phyloP scores from a whole-genome alignment of 352 stramenopile species.

The Pythium biforme region DNA sequence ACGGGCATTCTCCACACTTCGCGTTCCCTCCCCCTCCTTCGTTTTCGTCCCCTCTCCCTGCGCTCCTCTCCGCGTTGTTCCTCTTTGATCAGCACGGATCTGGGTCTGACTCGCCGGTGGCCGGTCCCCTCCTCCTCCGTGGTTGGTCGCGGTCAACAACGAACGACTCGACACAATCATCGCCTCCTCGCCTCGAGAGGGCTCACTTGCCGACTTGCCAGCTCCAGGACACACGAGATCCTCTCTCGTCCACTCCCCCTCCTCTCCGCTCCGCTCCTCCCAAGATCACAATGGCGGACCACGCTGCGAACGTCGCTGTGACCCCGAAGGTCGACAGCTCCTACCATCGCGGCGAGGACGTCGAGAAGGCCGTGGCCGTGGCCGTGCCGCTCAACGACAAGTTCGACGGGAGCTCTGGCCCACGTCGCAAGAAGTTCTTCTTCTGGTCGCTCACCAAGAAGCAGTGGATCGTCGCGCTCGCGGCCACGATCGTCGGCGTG shows the following conservation, averaged over 20 bases:
- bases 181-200: neutral
- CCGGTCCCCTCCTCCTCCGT: neutral
- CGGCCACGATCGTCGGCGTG: constrained; percentile 41
- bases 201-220: constrained; percentile 15
- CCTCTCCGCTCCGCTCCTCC: neutral
- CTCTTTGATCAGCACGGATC: neutral
- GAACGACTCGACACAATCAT: too few relatives aligned
- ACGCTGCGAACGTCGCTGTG: constrained; percentile 6
- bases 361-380: constrained; percentile 15
- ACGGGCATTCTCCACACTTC: too few relatives aligned
- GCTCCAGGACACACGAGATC: neutral
- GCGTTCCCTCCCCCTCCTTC: neutral
- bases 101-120: neutral
- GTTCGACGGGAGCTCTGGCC: constrained; percentile 11
- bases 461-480: constrained; percentile 49
- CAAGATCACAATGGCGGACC: constrained; percentile 11
- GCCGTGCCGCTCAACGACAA: constrained; percentile 12
- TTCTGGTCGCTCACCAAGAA: constrained; percentile 57
- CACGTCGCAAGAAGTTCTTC: constrained; percentile 38
- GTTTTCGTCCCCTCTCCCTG: neutral
- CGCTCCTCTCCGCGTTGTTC: neutral
- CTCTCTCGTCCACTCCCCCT: neutral
- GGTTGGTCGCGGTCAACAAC: neutral
- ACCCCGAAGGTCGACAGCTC: constrained; percentile 21
- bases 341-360: constrained; percentile 22